Evolutionary conservation across 306 rosid species (phyloP), one percentile per base, ranked within the genome.

Genomic region (Pterocarpus santalinus): DNA sequence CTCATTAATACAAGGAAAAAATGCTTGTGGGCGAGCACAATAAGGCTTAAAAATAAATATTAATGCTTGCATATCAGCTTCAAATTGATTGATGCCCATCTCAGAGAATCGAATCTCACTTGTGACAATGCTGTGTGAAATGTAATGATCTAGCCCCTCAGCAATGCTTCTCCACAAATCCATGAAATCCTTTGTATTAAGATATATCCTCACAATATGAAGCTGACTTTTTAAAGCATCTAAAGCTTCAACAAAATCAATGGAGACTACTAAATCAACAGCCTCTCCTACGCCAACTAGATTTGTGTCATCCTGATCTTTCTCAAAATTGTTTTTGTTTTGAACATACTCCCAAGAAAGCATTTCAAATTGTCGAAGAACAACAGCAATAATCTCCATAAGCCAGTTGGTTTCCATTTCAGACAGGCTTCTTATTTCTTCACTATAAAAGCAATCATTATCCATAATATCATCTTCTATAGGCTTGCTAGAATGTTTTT

Each of bases 81-180:
- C 91, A 72, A 90, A 86, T 85, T 87, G 93, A 71, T 47, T 39
- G 72, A 75, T 74, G 68, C 89, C 82, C 44, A 63, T 57, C 62
- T 76, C 43, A 68, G 73, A 76, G 76, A 88, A 81, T 57, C 69
- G 81, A 80, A 80, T 55, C 85, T 82, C 82, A 33, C 77, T 82
- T 64, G 49, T 66, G 72, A 80, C 82, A 35, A 53, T 63, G 83
- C 90, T 81, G 83, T 82, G 4, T 16, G 81, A 89, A 79, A 92
- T 78, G 88, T 86, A 92, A 83, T 86, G 93, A 76, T 92, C 94
- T 13, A 92, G 87, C 60, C 94, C 97, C 36, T 90, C 91, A 2
- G 94, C 94, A 41, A 86, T 63, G 80, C 90, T 89, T 81, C 97
- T 92, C 97, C 97, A 92, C 10, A 87, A 81, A 82, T 92, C 94